Evolutionary conservation across 192 early-diverging fungal species (phyloP).

Genomic region (Rhizoclosmatium globosum): DNA sequence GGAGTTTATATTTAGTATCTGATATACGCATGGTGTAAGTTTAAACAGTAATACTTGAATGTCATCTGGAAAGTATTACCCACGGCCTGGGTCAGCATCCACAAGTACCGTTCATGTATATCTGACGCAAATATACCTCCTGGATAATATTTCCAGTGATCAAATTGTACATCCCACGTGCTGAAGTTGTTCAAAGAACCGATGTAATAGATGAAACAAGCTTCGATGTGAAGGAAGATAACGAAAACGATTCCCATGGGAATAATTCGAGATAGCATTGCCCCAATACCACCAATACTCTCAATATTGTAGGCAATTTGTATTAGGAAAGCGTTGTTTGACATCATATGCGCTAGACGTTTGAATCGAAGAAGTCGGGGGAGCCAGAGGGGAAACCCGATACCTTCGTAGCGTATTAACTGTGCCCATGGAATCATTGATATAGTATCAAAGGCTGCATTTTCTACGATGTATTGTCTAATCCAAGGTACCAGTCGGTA

Average conservation of each 20-base stretch:
- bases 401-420: conserved; percentile 5
- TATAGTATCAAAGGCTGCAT: too few species aligned
- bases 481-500: too few species aligned
- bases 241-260: conserved; percentile 15
- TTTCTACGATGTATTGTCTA: too few species aligned
- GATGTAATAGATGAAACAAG: conserved; percentile 17
- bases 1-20: too few species aligned
- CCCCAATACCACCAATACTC: conserved; percentile 19
- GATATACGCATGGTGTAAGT: too few species aligned
- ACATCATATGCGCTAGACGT: conserved; percentile 28
- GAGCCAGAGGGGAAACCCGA: conserved; percentile 27
- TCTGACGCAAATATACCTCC: conserved; percentile 4
- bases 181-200: conserved; percentile 17
- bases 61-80: conserved; percentile 40
- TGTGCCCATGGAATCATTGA: conserved; percentile 45
- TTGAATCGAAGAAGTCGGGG: conserved; percentile 39
- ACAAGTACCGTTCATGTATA: conserved; percentile 45
- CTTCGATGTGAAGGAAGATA: conserved; percentile 39
- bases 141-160: neutral
- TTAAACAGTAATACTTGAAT: too few species aligned
- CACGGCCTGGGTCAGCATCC: conserved; percentile 15
- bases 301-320: conserved; percentile 12
- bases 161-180: too few species aligned
- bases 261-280: conserved; percentile 5
- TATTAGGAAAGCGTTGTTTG: conserved; percentile 30